A percentile compares a stretch with the other conserved stretches of the same genome.
Evolutionary conservation across 495 filamentous ascomycete genomes (phyloP).

Genomic region (Penicillium angulare): DNA sequence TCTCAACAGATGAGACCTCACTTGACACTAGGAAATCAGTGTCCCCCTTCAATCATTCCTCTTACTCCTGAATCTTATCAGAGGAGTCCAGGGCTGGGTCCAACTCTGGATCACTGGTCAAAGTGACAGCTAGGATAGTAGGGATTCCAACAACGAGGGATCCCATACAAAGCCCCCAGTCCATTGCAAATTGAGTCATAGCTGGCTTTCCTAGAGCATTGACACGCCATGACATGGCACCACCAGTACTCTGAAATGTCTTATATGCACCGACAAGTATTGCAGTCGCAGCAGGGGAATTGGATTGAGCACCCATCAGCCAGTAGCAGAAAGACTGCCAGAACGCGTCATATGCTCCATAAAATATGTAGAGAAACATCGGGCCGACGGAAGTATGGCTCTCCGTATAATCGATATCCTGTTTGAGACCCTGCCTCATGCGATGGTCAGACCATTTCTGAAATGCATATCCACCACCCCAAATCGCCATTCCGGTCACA

Average conservation of each 20-base stretch:
- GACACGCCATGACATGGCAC: constrained; percentile 78
- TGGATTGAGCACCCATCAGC: constrained; percentile 81
- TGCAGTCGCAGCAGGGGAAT: constrained; percentile 80
- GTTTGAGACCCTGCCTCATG: constrained; percentile 26
- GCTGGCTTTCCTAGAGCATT: constrained; percentile 64
- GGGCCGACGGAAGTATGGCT: constrained; percentile 40
- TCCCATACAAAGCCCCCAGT: constrained; percentile 68
- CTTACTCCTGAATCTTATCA: constrained; percentile 8
- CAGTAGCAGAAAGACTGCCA: constrained; percentile 82
- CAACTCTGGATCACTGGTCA: constrained; percentile 20
- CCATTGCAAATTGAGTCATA: constrained; percentile 51
- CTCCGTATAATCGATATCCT: constrained; percentile 40
- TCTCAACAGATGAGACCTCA: too few species aligned
- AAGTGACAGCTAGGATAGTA: constrained; percentile 51
- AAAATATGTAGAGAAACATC: constrained; percentile 56
- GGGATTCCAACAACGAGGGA: constrained; percentile 69
- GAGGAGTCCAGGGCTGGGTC: neutral
- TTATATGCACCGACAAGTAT: constrained; percentile 92
- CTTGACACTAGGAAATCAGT: too few species aligned
- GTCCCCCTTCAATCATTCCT: neutral
- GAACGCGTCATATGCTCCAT: constrained; percentile 52
- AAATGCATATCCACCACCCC: constrained; percentile 55
- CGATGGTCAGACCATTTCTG: constrained; percentile 41
- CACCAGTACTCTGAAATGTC: constrained; percentile 83
- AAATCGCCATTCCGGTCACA: constrained; percentile 47